Evolutionary conservation across 768 basidiomycete genomes (phyloP).

Genomic region (Boletus pseudo-olivaceus): DNA sequence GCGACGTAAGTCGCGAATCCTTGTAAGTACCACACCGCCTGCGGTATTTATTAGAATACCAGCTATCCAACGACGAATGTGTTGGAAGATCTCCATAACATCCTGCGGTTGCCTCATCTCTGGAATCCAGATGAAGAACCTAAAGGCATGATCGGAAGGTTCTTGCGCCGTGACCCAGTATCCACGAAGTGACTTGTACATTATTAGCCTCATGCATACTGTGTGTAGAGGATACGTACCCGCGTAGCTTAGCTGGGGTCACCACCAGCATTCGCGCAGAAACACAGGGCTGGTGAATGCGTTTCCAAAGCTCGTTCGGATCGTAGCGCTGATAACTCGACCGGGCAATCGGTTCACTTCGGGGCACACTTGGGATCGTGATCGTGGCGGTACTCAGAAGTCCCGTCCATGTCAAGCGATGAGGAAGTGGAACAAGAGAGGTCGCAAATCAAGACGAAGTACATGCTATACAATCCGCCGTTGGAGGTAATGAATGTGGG

Average conservation of each 20-base stretch:
- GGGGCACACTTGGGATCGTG: conserved; percentile 43
- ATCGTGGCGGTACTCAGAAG: conserved; percentile 42
- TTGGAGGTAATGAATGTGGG: too few relatives aligned
- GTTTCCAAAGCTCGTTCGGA: conserved; percentile 41
- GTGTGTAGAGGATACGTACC: conserved; percentile 3
- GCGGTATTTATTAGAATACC: too few relatives aligned
- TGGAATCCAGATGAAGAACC: conserved; percentile 58
- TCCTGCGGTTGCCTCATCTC: conserved; percentile 51
- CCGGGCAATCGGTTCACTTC: conserved; percentile 43
- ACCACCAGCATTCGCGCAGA: not conserved
- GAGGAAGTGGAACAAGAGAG: conserved; percentile 6
- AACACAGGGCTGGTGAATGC: conserved; percentile 7
- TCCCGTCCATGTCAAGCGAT: conserved; percentile 42
- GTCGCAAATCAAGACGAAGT: conserved; percentile 42
- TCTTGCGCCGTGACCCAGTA: not conserved
- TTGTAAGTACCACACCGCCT: too few relatives aligned
- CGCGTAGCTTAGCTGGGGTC: not conserved
- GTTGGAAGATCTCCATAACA: conserved; percentile 47
- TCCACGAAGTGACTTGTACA: conserved; percentile 47
- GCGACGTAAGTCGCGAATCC: too few relatives aligned
- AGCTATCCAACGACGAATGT: conserved; percentile 23
- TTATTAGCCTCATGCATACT: not conserved
- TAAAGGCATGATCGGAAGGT: conserved; percentile 15
- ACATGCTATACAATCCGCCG: too few relatives aligned
- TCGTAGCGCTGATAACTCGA: conserved; percentile 27